These are phyloP conservation scores for Dactylis glomerata DNA, from an alignment of 176 grass and related monocot genomes.

Conservation along the genomic window DNA sequence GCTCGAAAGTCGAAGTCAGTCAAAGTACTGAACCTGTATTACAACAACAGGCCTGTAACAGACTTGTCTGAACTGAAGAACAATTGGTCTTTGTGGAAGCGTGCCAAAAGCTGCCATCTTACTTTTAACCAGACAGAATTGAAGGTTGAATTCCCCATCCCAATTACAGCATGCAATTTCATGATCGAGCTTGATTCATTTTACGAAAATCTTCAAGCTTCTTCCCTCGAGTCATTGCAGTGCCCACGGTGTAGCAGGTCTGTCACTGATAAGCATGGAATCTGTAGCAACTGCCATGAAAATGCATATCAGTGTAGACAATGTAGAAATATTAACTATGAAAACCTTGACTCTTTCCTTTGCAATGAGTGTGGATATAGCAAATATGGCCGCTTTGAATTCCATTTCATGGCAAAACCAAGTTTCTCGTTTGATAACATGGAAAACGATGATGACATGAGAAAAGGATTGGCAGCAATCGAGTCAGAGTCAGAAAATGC, in stretches of 20 bases:
- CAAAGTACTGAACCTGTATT: conserved; percentile 94
- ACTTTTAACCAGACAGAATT: conserved; percentile 85
- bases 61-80: conserved; percentile 97
- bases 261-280: conserved; percentile 96
- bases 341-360: conserved; percentile 97
- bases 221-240: conserved; percentile 96
- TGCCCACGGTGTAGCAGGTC: conserved; percentile 94
- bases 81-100: conserved; percentile 98
- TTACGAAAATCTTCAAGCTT: conserved; percentile 98
- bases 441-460: conserved; percentile 99
- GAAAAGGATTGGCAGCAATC: conserved; percentile 94
- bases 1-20: conserved; percentile 95
- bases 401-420: conserved; percentile 98
- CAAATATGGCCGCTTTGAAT: conserved; percentile 99
- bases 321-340: conserved; percentile 97
- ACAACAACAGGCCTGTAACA: conserved; percentile 80
- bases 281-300: conserved; percentile 97
- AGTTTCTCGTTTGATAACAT: conserved; percentile 98
- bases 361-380: conserved; percentile 99
- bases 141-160: conserved; percentile 95
- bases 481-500: conserved; percentile 97
- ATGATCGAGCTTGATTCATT: conserved; percentile 99
- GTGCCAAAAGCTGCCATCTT: conserved; percentile 96
- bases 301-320: conserved; percentile 98
- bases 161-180: conserved; percentile 96